Base-by-base conservation (phyloP, 2,329 filamentous ascomycete species). In the Curvularia hawaiiensis region DNA sequence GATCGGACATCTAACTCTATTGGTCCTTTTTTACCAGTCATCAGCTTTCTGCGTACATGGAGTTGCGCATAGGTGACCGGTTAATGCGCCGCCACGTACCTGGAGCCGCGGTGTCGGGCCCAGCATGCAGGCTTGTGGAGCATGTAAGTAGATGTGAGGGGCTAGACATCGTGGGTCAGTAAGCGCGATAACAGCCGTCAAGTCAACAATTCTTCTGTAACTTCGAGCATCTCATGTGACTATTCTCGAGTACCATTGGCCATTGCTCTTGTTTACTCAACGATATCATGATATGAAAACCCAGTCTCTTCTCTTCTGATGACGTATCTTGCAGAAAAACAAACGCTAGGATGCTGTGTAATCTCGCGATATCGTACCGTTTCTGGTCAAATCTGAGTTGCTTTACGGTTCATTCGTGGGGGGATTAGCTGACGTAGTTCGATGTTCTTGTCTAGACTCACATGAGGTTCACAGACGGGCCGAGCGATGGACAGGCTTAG, bases 11-110 rank as follows among this genome's bases (percentile, higher is more conserved):
- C 28, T 14, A 44, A 24, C 50, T 33, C 39, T 31, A 43, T 20
- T 58, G 35, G 35, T 31, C 20, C n/a, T 56, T 22, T 46, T 46
- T 46, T 14, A 10, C 40, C 52, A 50, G 20, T 47, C 5, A 41
- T 52, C 18, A 16, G 16, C 41, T 6, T 8, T 24, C 33, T 47
- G 40, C 33, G 22, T 51, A 50, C 14, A 41, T 38, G 43, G 22
- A 31, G 22, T 33, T 47, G 40, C 46, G n/a, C 50, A 14, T 33
- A 26, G 47, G 49, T 63, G 52, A 60, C 61, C 62, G 63, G 54
- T 68, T 50, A 61, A 61, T 50, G 59, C 54, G 63, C 64, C 61
- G 58, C 60, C 61, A 20, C 24, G 24, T 30, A 43, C 54, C 49
- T 58, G 48, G 52, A 63, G 41, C 56, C 60, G 46, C 20, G 40